Conservation (phyloP, 495 filamentous ascomycete species). For the Thozetella sp. region DNA sequence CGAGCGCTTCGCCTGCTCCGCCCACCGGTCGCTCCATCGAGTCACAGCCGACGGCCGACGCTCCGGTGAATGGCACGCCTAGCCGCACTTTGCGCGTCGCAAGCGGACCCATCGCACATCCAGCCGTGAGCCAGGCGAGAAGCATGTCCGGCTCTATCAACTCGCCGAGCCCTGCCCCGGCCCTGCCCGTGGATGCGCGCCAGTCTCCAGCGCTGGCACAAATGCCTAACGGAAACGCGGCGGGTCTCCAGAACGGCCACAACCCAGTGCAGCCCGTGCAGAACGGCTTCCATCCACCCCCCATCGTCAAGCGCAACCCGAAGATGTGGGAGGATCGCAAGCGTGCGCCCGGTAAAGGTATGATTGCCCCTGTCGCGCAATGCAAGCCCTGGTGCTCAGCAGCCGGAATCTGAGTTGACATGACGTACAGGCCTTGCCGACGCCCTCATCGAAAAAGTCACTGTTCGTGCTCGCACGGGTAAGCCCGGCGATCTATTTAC, state of each 20-base stretch:
- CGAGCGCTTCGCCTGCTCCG: conserved; percentile 58
- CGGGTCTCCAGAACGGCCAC: conserved; percentile 19
- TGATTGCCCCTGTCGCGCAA: neutral
- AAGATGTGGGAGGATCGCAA: conserved; percentile 21
- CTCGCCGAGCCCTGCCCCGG: conserved; percentile 45
- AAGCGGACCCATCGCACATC: neutral
- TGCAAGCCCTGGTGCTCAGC: neutral
- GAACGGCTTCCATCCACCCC: conserved; percentile 26
- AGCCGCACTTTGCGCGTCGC: conserved; percentile 16
- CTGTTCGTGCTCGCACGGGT: conserved; percentile 65
- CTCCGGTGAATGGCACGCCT: conserved; percentile 24
- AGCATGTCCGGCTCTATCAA: conserved; percentile 43
- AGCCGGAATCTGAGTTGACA: conserved; percentile 14
- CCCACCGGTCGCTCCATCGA: conserved; percentile 39
- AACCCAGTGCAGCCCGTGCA: conserved; percentile 17
- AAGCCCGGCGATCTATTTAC: conserved; percentile 57
- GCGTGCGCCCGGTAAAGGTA: conserved; percentile 59
- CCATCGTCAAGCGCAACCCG: conserved; percentile 4
- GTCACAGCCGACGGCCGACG: conserved; percentile 21
- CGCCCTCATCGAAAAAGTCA: conserved; percentile 67
- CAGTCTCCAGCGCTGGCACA: conserved; percentile 29
- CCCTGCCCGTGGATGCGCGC: conserved; percentile 42
- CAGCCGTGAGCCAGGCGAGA: conserved; percentile 39
- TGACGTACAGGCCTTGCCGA: conserved; percentile 32
- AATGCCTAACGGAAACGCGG: neutral